These are phyloP conservation scores for Haplosporangium sp. DNA, from an alignment of 371 early-diverging fungal genomes.

Conservation along the genomic window DNA sequence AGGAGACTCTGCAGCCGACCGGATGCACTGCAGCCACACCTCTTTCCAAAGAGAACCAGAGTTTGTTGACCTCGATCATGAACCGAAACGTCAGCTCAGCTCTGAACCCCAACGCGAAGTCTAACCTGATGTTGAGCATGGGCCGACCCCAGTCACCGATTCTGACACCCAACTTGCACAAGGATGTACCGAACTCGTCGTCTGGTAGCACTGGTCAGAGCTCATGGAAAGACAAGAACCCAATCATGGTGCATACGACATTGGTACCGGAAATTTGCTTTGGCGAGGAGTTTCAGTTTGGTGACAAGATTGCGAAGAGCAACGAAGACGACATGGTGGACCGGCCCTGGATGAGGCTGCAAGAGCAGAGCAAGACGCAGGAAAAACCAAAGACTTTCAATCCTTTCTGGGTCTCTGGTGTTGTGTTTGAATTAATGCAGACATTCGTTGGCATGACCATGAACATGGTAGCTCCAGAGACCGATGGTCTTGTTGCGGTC, in stretches of 20 bases:
- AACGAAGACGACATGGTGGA: slow-evolving; percentile 34
- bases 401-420: slow-evolving; percentile 17
- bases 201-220: slow-evolving; percentile 9
- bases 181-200: slow-evolving; percentile 48
- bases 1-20: slow-evolving; percentile 1
- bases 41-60: slow-evolving; percentile 29
- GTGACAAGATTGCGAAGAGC: slow-evolving; percentile 8
- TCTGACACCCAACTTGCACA: slow-evolving; percentile 26
- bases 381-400: background rate
- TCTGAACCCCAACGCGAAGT: slow-evolving; percentile 25
- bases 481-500: background rate
- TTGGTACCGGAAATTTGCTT: slow-evolving; percentile 35
- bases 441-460: slow-evolving; percentile 11
- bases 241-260: slow-evolving; percentile 28
- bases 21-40: background rate
- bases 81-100: slow-evolving; percentile 10
- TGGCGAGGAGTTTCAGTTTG: slow-evolving; percentile 26
- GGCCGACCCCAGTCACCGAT: slow-evolving; percentile 32
- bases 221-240: slow-evolving; percentile 45
- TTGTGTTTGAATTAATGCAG: slow-evolving; percentile 27
- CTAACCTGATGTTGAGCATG: slow-evolving; percentile 17
- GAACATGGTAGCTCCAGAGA: background rate
- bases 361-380: background rate
- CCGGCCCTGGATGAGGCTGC: slow-evolving; percentile 21
- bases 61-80: slow-evolving; percentile 34